Conservation (phyloP, 2,329 filamentous ascomycete species). For the Diaporthe aspalathi region DNA sequence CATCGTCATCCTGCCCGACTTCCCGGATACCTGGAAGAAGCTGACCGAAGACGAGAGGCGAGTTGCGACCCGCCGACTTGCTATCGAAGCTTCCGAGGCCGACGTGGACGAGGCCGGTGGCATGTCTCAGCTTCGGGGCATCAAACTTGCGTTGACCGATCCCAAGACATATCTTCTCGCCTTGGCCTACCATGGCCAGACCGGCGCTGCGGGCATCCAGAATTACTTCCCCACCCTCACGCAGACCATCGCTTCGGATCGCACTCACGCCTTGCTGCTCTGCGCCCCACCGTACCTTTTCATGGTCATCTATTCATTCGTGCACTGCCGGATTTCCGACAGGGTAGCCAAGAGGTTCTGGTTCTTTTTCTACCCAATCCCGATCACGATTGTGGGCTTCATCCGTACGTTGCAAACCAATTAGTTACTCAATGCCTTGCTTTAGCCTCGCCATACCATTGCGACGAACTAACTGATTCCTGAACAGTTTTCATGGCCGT, state of each 20-base stretch:
- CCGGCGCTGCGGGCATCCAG: constrained; percentile 36
- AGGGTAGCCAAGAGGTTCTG: constrained; percentile 53
- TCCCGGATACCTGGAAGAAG: constrained; percentile 37
- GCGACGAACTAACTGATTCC: constrained; percentile 41
- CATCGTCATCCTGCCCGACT: constrained; percentile 36
- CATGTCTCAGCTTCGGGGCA: constrained; percentile 38
- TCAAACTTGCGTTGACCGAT: constrained; percentile 37
- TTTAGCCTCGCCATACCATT: background rate
- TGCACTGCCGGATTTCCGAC: constrained; percentile 53
- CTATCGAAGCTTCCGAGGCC: constrained; percentile 36
- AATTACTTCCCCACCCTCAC: constrained; percentile 47
- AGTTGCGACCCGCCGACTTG: constrained; percentile 35
- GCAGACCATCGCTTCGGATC: constrained; percentile 43
- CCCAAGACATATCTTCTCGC: constrained; percentile 39
- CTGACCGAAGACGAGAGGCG: constrained; percentile 36
- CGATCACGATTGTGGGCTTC: constrained; percentile 42
- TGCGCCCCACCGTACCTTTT: constrained; percentile 48
- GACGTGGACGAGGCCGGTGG: constrained; percentile 34
- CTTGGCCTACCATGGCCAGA: constrained; percentile 37
- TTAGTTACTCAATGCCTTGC: background rate
- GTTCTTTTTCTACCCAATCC: constrained; percentile 48
- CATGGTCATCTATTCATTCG: constrained; percentile 44
- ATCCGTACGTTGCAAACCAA: constrained; percentile 37
- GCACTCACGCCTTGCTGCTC: constrained; percentile 45
- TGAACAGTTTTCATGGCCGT: constrained; percentile 65